Base-by-base conservation (phyloP, 2,329 filamentous ascomycete species). In the Pestalotiopsis sp. region DNA sequence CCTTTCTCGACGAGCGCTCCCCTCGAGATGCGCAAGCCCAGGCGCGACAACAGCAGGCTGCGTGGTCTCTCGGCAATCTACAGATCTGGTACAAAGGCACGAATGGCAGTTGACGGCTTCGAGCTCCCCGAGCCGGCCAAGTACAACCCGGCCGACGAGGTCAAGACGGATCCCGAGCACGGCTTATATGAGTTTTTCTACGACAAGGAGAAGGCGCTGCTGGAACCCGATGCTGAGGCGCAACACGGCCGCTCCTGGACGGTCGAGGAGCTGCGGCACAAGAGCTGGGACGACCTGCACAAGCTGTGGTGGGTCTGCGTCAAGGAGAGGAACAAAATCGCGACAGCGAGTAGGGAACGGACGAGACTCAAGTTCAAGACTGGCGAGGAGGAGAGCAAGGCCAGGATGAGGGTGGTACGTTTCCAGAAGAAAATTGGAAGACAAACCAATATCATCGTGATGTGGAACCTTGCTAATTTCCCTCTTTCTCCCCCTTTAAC, bases 171-270 rank as follows among this genome's bases (percentile, higher is more conserved):
- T 77, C 86, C 89, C 36, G 83, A 95, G 72, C 96, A 99, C 81
- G 95, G 94, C 38, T 90, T 99, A 12, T 98, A 93, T 92, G 91
- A 89, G 1, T 99, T 99, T 83, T 98, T 99, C 82, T 90, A 91
- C 75, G 86, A 86, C 71, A 87, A 91, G 72, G 88, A 89, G 72
- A 88, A 90, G 76, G 82, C 91, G n/a, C 80, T 97, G 75, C 86
- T 87, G 74, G 90, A 90, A 7, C 94, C 95, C 4, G 86, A 89
- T 45, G 90, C 95, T 73, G 90, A 92, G 68, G 79, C 85, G 64
- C 84, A 88, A 72, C 91, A 96, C 80, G 96, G 96, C 17, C 89
- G 96, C 67, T 85, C 90, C 36, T 99, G 96, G 96, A 90, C 87
- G 12, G 90, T 93, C 7, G 89, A 94, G 81, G 96, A 99, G 84